A percentile compares a stretch with the other conserved stretches of the same genome.
Conservation (phyloP, 495 filamentous ascomycete species). For the Penicillium mononematosum region DNA sequence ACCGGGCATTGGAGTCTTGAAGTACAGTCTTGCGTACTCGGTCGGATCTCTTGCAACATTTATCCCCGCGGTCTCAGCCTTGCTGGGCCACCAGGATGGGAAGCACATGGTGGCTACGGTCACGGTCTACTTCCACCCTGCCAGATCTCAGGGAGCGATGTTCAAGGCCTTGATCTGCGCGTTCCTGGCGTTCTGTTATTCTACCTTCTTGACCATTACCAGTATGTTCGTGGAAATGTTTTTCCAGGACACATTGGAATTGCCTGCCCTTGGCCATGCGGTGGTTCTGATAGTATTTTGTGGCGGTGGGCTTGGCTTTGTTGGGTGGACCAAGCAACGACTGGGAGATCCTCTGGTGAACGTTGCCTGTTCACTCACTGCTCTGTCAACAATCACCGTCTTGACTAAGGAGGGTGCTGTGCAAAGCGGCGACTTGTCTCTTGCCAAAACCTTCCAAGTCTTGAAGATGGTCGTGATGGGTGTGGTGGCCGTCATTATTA, state of each 20-base stretch:
- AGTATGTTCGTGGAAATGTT: constrained; percentile 85
- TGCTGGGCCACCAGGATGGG: constrained; percentile 83
- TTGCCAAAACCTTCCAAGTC: constrained; percentile 81
- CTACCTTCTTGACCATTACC: constrained; percentile 72
- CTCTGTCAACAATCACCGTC: constrained; percentile 88
- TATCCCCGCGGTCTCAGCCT: constrained; percentile 64
- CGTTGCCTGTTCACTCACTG: constrained; percentile 84
- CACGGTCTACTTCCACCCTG: constrained; percentile 96
- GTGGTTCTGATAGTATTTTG: constrained; percentile 84
- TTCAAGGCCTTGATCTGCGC: constrained; percentile 84
- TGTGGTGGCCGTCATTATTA: constrained; percentile 66
- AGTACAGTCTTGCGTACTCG: constrained; percentile 91
- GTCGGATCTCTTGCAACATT: constrained; percentile 88
- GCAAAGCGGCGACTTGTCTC: constrained; percentile 73
- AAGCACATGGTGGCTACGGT: constrained; percentile 95
- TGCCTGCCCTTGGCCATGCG: constrained; percentile 71
- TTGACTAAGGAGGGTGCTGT: constrained; percentile 90
- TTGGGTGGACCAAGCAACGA: constrained; percentile 90
- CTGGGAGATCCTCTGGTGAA: constrained; percentile 85
- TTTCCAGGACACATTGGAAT: constrained; percentile 61
- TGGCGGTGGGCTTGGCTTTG: constrained; percentile 82
- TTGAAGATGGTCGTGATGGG: constrained; percentile 91
- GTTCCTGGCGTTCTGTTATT: constrained; percentile 76
- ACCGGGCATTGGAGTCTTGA: constrained; percentile 73
- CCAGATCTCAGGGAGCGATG: constrained; percentile 86